Percentiles rank a stretch among this genome's conserved stretches.
Conservation (phyloP, 1,284 basidiomycete species). For the Ganoderma lucidum region DNA sequence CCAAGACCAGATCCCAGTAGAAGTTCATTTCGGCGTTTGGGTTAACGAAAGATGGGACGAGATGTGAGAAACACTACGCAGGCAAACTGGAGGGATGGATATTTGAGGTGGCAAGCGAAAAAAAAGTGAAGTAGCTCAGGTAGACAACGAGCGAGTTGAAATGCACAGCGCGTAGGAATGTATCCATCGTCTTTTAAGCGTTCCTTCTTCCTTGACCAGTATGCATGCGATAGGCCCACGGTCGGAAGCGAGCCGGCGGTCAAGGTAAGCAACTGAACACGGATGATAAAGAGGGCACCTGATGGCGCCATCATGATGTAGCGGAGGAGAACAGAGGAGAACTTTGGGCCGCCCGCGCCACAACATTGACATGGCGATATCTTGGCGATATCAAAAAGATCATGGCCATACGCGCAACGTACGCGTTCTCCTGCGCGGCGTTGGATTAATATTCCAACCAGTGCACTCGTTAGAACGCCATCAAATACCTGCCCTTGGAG, state of each 20-base stretch:
- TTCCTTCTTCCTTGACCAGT: neutral
- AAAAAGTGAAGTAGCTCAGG: neutral
- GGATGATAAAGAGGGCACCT: neutral
- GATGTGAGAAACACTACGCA: neutral
- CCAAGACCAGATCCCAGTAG: neutral
- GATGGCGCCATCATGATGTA: neutral
- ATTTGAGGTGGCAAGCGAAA: neutral
- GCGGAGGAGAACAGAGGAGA: neutral
- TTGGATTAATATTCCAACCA: too few species aligned
- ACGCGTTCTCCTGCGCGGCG: neutral
- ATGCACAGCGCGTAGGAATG: neutral
- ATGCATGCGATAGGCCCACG: neutral
- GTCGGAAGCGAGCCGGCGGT: neutral
- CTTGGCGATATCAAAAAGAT: neutral
- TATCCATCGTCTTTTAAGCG: neutral
- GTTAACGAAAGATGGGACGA: neutral
- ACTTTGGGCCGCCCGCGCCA: neutral
- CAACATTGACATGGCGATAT: neutral
- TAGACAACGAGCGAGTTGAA: too few species aligned
- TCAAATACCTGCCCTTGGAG: too few species aligned
- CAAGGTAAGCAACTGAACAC: neutral
- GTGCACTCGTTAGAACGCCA: too few species aligned
- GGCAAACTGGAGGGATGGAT: neutral
- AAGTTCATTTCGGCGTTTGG: neutral
- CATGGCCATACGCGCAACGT: neutral